Percentiles rank a stretch among this genome's conserved stretches.
Evolutionary conservation across 2,329 filamentous ascomycete genomes (phyloP).

Genomic region (Beauveria pseudobassiana): DNA sequence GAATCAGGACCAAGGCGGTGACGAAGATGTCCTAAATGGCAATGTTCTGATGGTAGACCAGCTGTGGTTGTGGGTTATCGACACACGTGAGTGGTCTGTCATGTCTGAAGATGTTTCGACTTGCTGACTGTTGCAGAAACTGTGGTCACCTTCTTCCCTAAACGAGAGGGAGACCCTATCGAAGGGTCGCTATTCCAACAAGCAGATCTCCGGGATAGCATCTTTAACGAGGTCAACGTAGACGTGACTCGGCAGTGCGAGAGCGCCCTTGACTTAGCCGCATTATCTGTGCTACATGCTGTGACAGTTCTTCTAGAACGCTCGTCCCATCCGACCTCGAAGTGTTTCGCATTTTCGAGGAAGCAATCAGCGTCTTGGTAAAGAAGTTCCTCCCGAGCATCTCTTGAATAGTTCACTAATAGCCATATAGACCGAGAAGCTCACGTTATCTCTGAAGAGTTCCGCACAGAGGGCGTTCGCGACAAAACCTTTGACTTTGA

Average conservation of each 20-base stretch:
- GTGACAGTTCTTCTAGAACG: slow-evolving; percentile 54
- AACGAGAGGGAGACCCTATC: slow-evolving; percentile 44
- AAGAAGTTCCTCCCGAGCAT: slow-evolving; percentile 1
- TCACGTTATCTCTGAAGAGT: slow-evolving; percentile 54
- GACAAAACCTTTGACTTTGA: slow-evolving; percentile 34
- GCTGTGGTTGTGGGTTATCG: slow-evolving; percentile 54
- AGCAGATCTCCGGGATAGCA: slow-evolving; percentile 54
- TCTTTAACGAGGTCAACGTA: slow-evolving; percentile 60
- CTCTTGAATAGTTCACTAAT: neutral
- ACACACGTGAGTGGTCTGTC: slow-evolving; percentile 34
- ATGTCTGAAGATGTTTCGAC: neutral
- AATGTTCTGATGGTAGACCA: slow-evolving; percentile 63
- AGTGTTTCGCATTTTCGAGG: slow-evolving; percentile 58
- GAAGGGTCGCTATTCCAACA: slow-evolving; percentile 51
- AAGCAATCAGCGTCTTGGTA: slow-evolving; percentile 57
- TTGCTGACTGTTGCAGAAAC: slow-evolving; percentile 31
- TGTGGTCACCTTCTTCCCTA: slow-evolving; percentile 47
- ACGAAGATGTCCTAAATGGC: slow-evolving; percentile 37
- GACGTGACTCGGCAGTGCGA: slow-evolving; percentile 56
- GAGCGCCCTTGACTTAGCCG: slow-evolving; percentile 54
- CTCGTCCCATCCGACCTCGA: slow-evolving; percentile 53
- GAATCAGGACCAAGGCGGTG: slow-evolving; percentile 16
- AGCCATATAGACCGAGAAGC: slow-evolving; percentile 46
- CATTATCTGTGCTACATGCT: slow-evolving; percentile 53
- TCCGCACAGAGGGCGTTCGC: slow-evolving; percentile 50